A percentile compares a stretch with the other conserved stretches of the same genome.
Conservation (phyloP, 805 yeast genomes). For the Candida michaelii region DNA sequence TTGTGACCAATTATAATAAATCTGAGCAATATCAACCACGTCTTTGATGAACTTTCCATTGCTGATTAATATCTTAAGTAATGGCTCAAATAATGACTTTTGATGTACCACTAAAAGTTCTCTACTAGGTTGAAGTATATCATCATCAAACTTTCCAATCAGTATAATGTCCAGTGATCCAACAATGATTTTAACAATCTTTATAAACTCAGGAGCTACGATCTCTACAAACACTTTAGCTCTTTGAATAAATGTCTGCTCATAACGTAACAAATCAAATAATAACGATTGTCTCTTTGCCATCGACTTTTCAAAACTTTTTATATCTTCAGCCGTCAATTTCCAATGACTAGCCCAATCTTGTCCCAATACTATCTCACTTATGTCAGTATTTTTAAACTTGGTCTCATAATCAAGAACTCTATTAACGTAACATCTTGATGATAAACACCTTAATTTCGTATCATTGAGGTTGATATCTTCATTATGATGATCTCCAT, state of each 20-base stretch:
- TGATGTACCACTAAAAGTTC: conserved; percentile 58
- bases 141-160: conserved; percentile 44
- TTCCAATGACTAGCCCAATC: conserved; percentile 73
- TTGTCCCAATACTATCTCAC: conserved; percentile 35
- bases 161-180: conserved; percentile 11
- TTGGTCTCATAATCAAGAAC: conserved; percentile 27
- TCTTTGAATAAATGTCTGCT: conserved; percentile 66
- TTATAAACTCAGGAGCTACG: conserved; percentile 42
- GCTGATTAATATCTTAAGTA: conserved; percentile 53
- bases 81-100: conserved; percentile 53
- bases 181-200: conserved; percentile 25
- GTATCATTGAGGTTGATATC: background rate
- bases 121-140: conserved; percentile 56
- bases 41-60: conserved; percentile 68
- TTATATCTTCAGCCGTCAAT: conserved; percentile 52
- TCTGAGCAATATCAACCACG: conserved; percentile 49
- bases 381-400: conserved; percentile 23
- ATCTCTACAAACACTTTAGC: conserved; percentile 60
- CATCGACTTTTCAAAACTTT: conserved; percentile 49
- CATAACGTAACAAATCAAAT: conserved; percentile 71
- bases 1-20: conserved; percentile 63
- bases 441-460: conserved; percentile 34
- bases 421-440: conserved; percentile 35
- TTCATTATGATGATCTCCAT: conserved; percentile 13
- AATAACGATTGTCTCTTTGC: conserved; percentile 71